A percentile compares a stretch with the other conserved stretches of the same genome.
Evolutionary conservation across 768 basidiomycete genomes (phyloP).

Genomic region (Amyloporia xantha): DNA sequence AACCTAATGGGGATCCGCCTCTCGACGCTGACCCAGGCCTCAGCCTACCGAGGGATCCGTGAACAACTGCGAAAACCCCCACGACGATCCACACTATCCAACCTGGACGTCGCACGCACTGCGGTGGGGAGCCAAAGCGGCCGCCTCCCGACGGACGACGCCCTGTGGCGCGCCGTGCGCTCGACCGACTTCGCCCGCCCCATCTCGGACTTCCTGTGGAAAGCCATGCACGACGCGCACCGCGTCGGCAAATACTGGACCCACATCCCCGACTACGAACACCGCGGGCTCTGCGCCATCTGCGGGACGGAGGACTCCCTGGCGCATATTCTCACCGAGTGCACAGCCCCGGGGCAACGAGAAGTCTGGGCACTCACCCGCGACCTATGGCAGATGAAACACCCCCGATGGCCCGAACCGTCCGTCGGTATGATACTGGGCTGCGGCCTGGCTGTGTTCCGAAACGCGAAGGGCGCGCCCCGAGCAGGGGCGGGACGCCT

Average conservation of each 20-base stretch:
- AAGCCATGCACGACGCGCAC: slow-evolving; percentile 14
- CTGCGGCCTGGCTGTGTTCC: too few species aligned
- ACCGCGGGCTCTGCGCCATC: slow-evolving; percentile 6
- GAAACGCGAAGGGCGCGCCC: too few species aligned
- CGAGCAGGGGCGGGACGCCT: neutral
- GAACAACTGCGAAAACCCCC: too few species aligned
- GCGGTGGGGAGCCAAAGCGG: neutral
- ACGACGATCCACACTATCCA: too few species aligned
- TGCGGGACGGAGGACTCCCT: slow-evolving; percentile 3
- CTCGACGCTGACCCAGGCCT: too few species aligned
- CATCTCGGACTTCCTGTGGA: slow-evolving; percentile 15
- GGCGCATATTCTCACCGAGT: neutral
- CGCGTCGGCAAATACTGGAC: slow-evolving; percentile 16
- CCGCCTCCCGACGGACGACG: neutral
- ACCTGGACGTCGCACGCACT: too few species aligned
- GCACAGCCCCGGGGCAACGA: neutral
- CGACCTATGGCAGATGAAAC: too few species aligned
- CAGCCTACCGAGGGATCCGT: too few species aligned
- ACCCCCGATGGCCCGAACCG: too few species aligned
- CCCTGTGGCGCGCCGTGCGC: neutral
- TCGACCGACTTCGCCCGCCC: neutral
- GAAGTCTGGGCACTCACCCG: neutral
- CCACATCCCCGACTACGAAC: neutral
- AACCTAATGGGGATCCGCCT: too few species aligned
- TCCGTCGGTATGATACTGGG: too few species aligned